These are phyloP conservation scores for Pseudevernia furfuracea DNA, from an alignment of 495 filamentous ascomycete genomes.

Conservation along the genomic window DNA sequence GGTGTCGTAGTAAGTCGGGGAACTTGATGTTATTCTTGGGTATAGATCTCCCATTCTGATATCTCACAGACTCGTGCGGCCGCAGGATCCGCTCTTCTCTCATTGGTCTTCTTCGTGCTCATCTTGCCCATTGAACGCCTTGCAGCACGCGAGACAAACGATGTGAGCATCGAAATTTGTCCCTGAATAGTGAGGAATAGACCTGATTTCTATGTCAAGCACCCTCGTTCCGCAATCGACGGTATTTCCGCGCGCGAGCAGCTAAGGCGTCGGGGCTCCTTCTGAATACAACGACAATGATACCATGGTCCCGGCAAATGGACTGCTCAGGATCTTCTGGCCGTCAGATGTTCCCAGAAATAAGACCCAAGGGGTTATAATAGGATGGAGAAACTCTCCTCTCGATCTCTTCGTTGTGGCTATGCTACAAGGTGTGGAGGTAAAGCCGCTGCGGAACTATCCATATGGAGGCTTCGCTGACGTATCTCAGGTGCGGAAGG, in stretches of 20 bases:
- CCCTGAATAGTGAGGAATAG: not conserved
- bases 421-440: slow-evolving; percentile 86
- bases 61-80: slow-evolving; percentile 52
- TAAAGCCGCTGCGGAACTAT: slow-evolving; percentile 33
- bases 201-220: slow-evolving; percentile 43
- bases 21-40: not conserved
- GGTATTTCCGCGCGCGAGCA: slow-evolving; percentile 95
- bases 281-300: slow-evolving; percentile 70
- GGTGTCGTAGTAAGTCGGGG: slow-evolving; percentile 77
- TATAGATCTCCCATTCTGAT: not conserved
- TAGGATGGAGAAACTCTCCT: slow-evolving; percentile 92
- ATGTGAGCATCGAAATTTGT: slow-evolving; percentile 40
- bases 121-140: slow-evolving; percentile 65
- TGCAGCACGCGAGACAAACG: slow-evolving; percentile 56
- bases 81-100: slow-evolving; percentile 67
- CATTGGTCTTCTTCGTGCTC: slow-evolving; percentile 68
- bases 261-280: slow-evolving; percentile 85
- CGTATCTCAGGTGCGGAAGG: slow-evolving; percentile 51
- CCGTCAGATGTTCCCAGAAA: slow-evolving; percentile 74
- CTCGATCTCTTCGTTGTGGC: slow-evolving; percentile 84
- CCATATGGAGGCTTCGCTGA: slow-evolving; percentile 4
- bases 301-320: slow-evolving; percentile 75
- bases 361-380: slow-evolving; percentile 69
- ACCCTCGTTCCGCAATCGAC: slow-evolving; percentile 71
- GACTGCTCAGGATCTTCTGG: slow-evolving; percentile 96